A percentile compares a stretch with the other conserved stretches of the same genome.
These are phyloP conservation scores for Pholiota adiposa DNA, from an alignment of 1,284 basidiomycete species.

Conservation along the genomic window DNA sequence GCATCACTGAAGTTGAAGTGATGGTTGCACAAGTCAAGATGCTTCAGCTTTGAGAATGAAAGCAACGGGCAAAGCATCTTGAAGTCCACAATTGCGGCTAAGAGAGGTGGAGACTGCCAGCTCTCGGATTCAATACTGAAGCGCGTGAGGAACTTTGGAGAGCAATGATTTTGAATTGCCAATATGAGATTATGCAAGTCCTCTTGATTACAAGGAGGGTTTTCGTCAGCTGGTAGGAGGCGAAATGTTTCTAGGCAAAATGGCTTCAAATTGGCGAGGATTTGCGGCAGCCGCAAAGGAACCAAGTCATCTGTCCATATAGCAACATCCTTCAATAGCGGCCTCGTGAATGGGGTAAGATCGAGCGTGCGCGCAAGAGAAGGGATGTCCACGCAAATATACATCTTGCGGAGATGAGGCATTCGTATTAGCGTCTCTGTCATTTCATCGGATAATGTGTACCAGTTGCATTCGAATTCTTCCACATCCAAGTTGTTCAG, in stretches of 20 bases:
- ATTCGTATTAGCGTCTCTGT: not conserved
- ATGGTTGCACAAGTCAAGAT: not conserved
- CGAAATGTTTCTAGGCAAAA: slow-evolving; percentile 4
- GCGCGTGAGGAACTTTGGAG: not conserved
- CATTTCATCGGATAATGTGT: slow-evolving; percentile 4
- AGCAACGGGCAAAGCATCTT: slow-evolving; percentile 1
- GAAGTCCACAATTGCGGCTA: not conserved
- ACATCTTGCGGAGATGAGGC: slow-evolving; percentile 1
- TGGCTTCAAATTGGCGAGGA: slow-evolving; percentile 4
- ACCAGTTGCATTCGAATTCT: slow-evolving; percentile 15
- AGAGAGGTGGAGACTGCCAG: not conserved
- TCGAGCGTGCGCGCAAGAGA: not conserved
- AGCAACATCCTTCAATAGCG: not conserved
- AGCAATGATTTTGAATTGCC: not conserved
- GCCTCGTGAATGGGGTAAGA: not conserved
- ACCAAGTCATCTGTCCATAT: not conserved
- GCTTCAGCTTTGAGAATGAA: not conserved
- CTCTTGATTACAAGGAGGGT: not conserved
- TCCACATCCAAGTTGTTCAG: slow-evolving; percentile 10
- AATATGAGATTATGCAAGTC: slow-evolving; percentile 8
- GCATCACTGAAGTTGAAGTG: not conserved
- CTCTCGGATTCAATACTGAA: not conserved
- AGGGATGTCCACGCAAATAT: not conserved
- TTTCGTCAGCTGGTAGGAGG: not conserved
- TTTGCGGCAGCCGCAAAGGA: not conserved